These are phyloP conservation scores for Limnanthes douglasii DNA, from an alignment of 345 rosid species.

Conservation along the genomic window DNA sequence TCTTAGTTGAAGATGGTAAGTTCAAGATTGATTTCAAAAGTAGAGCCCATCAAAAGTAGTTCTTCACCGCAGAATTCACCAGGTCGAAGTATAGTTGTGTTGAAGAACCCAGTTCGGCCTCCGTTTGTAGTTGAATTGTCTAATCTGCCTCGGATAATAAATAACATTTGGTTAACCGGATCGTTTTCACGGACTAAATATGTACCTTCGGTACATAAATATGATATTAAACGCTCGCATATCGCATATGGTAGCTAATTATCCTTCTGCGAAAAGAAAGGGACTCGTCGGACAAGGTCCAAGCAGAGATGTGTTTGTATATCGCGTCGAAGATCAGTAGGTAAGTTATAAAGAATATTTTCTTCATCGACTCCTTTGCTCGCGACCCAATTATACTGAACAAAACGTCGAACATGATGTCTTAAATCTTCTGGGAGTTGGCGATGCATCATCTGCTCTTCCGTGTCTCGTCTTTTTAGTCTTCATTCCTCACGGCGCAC, in stretches of 20 bases:
- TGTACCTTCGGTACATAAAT: constrained; percentile 44
- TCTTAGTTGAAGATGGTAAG: constrained; percentile 83
- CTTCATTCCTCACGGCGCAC: constrained; percentile 95
- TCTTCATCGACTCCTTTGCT: constrained; percentile 91
- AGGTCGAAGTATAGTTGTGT: constrained; percentile 58
- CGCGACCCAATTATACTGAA: constrained; percentile 82
- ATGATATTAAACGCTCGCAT: constrained; percentile 68
- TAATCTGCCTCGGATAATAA: constrained; percentile 68
- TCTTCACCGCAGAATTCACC: constrained; percentile 97
- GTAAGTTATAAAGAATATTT: constrained; percentile 50
- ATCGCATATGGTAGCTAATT: constrained; percentile 89
- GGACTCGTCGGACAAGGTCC: constrained; percentile 85
- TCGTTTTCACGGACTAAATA: constrained; percentile 68
- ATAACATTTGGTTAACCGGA: constrained; percentile 85
- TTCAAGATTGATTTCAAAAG: constrained; percentile 62
- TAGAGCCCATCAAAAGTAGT: constrained; percentile 88
- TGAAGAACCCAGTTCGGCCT: constrained; percentile 89
- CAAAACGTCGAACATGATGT: constrained; percentile 49
- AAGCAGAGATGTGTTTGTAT: constrained; percentile 84
- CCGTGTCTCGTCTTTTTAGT: constrained; percentile 75
- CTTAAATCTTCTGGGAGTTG: constrained; percentile 78
- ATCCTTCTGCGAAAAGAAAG: constrained; percentile 94
- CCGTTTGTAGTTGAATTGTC: constrained; percentile 94
- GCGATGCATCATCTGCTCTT: constrained; percentile 94
- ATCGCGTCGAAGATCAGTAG: constrained; percentile 83